Percentiles rank a stretch among this genome's conserved stretches.
Conservation (phyloP, 2,329 filamentous ascomycete species). For the Talaromyces sp. region DNA sequence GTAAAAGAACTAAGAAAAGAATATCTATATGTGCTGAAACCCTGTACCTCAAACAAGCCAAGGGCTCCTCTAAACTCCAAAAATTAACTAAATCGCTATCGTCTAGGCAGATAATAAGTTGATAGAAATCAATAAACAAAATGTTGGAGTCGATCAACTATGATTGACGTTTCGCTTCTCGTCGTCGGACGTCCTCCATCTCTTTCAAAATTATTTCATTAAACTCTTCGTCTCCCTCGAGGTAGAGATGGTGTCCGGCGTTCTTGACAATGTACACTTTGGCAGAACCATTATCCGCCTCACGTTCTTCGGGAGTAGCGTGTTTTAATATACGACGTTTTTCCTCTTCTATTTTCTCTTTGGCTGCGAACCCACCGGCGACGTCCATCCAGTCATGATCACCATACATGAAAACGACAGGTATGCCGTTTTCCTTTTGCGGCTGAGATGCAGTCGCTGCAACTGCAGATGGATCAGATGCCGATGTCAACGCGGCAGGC, state of each 20-base stretch:
- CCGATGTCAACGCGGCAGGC: constrained; percentile 16
- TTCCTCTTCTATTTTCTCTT: constrained; percentile 72
- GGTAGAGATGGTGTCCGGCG: constrained; percentile 69
- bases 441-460: constrained; percentile 22
- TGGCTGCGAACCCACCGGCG: constrained; percentile 73
- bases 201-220: constrained; percentile 63
- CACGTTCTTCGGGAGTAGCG: constrained; percentile 64
- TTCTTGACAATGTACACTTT: constrained; percentile 76
- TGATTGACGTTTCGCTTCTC: constrained; percentile 24
- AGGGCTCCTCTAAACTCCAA: neutral
- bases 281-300: constrained; percentile 71
- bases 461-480: constrained; percentile 25
- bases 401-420: constrained; percentile 91
- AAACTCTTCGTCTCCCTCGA: constrained; percentile 69
- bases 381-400: constrained; percentile 99
- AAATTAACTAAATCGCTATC: neutral
- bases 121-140: neutral
- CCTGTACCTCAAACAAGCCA: neutral
- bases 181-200: constrained; percentile 58
- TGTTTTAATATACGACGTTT: constrained; percentile 58
- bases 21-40: neutral
- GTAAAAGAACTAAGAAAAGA: neutral
- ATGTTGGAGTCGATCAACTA: neutral
- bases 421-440: constrained; percentile 63
- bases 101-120: neutral